These are phyloP conservation scores for Colletotrichum sp. DNA, from an alignment of 2,329 filamentous ascomycete genomes.

Conservation along the genomic window DNA sequence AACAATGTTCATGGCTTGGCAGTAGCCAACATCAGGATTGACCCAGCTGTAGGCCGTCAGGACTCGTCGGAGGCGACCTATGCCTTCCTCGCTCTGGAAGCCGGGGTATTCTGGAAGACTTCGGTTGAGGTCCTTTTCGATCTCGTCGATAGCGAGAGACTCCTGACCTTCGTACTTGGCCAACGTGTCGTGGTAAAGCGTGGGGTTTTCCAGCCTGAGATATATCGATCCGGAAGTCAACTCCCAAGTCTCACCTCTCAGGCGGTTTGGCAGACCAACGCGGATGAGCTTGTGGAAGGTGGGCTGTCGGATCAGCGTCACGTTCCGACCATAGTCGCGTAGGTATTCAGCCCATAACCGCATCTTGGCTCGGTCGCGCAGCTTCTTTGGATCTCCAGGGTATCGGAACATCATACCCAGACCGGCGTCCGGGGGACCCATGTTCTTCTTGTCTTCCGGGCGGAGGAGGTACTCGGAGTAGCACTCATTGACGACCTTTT, in stretches of 20 bases:
- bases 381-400: slow-evolving; percentile 91
- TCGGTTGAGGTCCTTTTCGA: slow-evolving; percentile 96
- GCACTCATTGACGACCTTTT: slow-evolving; percentile 79
- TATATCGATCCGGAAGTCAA: slow-evolving; percentile 91
- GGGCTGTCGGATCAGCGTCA: slow-evolving; percentile 89
- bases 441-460: slow-evolving; percentile 65
- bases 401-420: slow-evolving; percentile 93
- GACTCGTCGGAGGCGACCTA: slow-evolving; percentile 85
- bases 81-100: slow-evolving; percentile 95
- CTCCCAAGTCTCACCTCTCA: slow-evolving; percentile 96
- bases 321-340: slow-evolving; percentile 91
- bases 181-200: slow-evolving; percentile 82
- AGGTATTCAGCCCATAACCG: slow-evolving; percentile 96
- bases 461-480: slow-evolving; percentile 87
- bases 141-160: slow-evolving; percentile 96
- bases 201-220: slow-evolving; percentile 84
- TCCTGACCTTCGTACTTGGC: slow-evolving; percentile 83
- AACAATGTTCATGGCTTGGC: slow-evolving; percentile 99
- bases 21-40: slow-evolving; percentile 95
- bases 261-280: slow-evolving; percentile 89
- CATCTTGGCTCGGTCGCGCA: slow-evolving; percentile 96
- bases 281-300: slow-evolving; percentile 98
- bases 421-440: slow-evolving; percentile 84
- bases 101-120: slow-evolving; percentile 97
- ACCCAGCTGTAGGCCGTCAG: slow-evolving; percentile 98